Evolutionary conservation across 306 rosid genomes (phyloP), one percentile per base, ranked within the genome.

Genomic region (barrel medic (Medicago truncatula)): DNA sequence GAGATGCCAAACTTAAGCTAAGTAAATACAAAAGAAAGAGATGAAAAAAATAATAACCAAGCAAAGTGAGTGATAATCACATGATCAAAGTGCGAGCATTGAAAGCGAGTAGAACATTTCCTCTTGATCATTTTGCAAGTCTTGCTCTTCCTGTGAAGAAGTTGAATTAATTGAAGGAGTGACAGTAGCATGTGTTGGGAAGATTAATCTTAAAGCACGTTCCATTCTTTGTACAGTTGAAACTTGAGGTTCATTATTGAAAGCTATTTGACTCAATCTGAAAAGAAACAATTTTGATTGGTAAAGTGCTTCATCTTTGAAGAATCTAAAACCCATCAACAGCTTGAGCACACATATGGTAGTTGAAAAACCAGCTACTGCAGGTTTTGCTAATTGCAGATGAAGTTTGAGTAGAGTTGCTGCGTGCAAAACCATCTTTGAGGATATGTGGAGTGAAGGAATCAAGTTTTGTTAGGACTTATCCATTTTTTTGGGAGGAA

Each of bases 261-360:
- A 83, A 2, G 81, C 85, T 4, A 86, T 90, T 15, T 73, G 89
- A 15, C 82, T 52, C 36, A 90, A 23, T 10, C 81, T 86, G 72
- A 90, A 90, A n/a, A 88, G 72, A 76, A 90, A 88, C 20, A 87
- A 76, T 77, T 87, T 84, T 0, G 87, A 81, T 8, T 72, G 80
- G 58, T 83, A 28, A 16, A 79, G 41, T 0, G 82, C 78, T 9
- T 86, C 82, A 3, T 77, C 82, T 5, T 73, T 73, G 34, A 81
- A 75, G 5, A 85, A 0, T 17, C 81, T 46, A 74, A 83, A 68
- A 43, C 83, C 78, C 43, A 81, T 34, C 6, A 84, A 75, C 16
- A 90, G 2, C 75, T 86, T 90, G 7, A 90, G 80, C 0, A 80
- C 2, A 4, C 79, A 49, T 0, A 44, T 5, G 9, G 84, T 76